Conservation (phyloP, 441 rosid genomes). For the Theobroma grandiflorum region DNA sequence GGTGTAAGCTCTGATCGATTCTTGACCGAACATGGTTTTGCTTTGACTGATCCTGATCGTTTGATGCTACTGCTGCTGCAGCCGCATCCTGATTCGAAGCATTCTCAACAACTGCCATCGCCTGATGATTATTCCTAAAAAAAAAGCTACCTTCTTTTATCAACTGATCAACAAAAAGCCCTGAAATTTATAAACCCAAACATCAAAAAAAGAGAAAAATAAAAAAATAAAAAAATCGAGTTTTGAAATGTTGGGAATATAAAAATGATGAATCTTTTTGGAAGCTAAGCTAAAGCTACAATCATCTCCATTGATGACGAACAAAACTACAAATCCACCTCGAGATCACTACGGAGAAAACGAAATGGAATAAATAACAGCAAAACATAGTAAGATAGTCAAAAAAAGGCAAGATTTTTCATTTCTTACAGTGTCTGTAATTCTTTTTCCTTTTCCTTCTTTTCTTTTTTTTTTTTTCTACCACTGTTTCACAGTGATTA, state of each 20-base stretch:
- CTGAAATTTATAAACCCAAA: constrained; percentile 17
- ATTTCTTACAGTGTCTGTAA: constrained; percentile 17
- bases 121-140: constrained; percentile 20
- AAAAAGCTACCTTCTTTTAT: background rate
- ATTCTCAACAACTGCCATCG: constrained; percentile 74
- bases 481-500: constrained; percentile 18
- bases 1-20: constrained; percentile 39
- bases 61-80: constrained; percentile 36
- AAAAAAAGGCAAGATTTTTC: background rate
- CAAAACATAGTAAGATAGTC: background rate
- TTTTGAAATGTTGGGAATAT: background rate
- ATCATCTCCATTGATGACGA: constrained; percentile 37
- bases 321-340: constrained; percentile 34
- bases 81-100: constrained; percentile 51
- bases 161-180: constrained; percentile 24
- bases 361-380: constrained; percentile 26
- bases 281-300: constrained; percentile 26
- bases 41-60: constrained; percentile 52
- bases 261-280: background rate
- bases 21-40: constrained; percentile 37
- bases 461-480: background rate
- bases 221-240: background rate
- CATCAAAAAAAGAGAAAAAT: background rate
- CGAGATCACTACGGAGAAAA: constrained; percentile 45
- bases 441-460: background rate